Evolutionary conservation across 257 asterid genomes (phyloP).

Genomic region (Solanum dulcamara): DNA sequence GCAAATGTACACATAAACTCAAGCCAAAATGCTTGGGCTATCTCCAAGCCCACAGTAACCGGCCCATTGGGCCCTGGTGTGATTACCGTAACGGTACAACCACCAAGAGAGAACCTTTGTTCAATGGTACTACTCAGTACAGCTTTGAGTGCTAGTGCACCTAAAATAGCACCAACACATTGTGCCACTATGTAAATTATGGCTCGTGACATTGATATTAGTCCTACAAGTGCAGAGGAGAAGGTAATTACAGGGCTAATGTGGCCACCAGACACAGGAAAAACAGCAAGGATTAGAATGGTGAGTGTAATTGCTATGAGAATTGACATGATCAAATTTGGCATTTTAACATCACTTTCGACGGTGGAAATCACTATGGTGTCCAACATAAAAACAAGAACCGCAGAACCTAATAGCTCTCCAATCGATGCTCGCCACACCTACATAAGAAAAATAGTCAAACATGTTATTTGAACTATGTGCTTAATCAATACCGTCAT

Average conservation of each 20-base stretch:
- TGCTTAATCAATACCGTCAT: not conserved
- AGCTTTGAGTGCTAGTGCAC: slow-evolving; percentile 63
- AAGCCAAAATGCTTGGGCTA: slow-evolving; percentile 55
- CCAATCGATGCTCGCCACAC: slow-evolving; percentile 75
- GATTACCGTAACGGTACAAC: slow-evolving; percentile 48
- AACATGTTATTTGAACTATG: not conserved
- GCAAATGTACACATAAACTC: slow-evolving; percentile 52
- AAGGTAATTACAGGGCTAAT: slow-evolving; percentile 70
- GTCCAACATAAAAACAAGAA: slow-evolving; percentile 58
- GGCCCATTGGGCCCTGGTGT: slow-evolving; percentile 47
- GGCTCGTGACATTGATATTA: slow-evolving; percentile 56
- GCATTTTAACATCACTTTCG: slow-evolving; percentile 35
- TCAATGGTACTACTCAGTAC: slow-evolving; percentile 36
- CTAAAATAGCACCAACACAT: slow-evolving; percentile 45
- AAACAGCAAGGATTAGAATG: slow-evolving; percentile 56
- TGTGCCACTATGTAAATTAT: slow-evolving; percentile 45
- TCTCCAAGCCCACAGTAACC: slow-evolving; percentile 23
- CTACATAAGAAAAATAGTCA: slow-evolving; percentile 8
- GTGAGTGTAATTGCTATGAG: slow-evolving; percentile 38
- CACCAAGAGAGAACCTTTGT: slow-evolving; percentile 46
- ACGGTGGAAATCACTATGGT: slow-evolving; percentile 54
- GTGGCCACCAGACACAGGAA: slow-evolving; percentile 79
- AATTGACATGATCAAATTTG: slow-evolving; percentile 40
- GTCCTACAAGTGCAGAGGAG: slow-evolving; percentile 65
- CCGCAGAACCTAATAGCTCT: slow-evolving; percentile 60